These are phyloP conservation scores for Kwoniella sp. DNA, from an alignment of 768 basidiomycete species.

Conservation along the genomic window DNA sequence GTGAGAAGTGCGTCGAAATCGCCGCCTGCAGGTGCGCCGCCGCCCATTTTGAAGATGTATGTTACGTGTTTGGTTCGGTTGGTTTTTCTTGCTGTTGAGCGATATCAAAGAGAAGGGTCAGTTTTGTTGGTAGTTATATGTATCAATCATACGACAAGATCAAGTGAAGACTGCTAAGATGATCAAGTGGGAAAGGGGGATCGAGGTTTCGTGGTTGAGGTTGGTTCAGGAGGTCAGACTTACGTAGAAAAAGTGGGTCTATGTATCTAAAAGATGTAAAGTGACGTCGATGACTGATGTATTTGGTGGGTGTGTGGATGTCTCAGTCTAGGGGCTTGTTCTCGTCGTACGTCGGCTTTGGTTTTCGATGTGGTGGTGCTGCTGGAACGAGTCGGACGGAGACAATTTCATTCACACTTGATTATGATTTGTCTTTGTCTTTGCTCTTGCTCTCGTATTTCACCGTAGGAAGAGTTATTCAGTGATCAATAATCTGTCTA, in stretches of 20 bases:
- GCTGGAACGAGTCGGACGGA: background rate
- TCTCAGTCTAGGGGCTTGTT: background rate
- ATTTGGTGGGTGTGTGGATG: too few species aligned
- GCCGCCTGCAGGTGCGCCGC: slow-evolving; percentile 42
- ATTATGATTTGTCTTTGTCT: background rate
- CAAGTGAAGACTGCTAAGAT: background rate
- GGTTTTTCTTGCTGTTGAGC: too few species aligned
- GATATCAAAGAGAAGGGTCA: too few species aligned
- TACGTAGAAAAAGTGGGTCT: too few species aligned
- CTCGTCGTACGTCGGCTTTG: background rate
- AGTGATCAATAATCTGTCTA: too few species aligned
- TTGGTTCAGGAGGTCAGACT: too few species aligned
- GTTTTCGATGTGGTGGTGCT: background rate
- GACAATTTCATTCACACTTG: background rate
- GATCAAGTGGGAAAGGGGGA: background rate
- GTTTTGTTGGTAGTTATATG: too few species aligned
- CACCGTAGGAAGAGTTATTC: too few species aligned
- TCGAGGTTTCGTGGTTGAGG: background rate
- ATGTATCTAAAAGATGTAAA: background rate
- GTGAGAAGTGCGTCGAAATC: slow-evolving; percentile 46
- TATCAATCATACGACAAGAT: background rate
- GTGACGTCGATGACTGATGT: background rate
- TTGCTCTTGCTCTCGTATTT: too few species aligned
- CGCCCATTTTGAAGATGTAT: slow-evolving; percentile 51
- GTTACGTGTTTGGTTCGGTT: slow-evolving; percentile 8